Evolutionary conservation across 768 basidiomycete species (phyloP).

Genomic region (Russula abietina): DNA sequence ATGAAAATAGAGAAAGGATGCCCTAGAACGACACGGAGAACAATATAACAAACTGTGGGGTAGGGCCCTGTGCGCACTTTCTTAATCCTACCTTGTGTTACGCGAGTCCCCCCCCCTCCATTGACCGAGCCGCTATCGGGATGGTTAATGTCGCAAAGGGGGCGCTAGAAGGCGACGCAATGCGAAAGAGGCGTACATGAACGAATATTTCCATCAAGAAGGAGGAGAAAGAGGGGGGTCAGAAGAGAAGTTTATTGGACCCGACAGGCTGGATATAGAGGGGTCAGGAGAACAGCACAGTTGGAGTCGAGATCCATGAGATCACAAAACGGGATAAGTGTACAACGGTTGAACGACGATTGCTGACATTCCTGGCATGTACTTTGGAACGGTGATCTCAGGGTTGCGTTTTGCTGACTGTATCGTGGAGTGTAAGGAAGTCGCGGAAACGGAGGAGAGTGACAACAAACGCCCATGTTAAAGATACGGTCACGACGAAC

Average conservation of each 20-base stretch:
- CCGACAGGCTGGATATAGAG: constrained; percentile 22
- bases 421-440: constrained; percentile 20
- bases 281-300: constrained; percentile 19
- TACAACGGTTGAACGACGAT: constrained; percentile 7
- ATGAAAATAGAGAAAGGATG: constrained; percentile 8
- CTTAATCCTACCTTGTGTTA: not conserved
- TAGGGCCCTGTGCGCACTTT: not conserved
- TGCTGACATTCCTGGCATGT: constrained; percentile 11
- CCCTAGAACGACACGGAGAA: constrained; percentile 15
- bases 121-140: constrained; percentile 16
- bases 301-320: constrained; percentile 18
- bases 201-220: constrained; percentile 26
- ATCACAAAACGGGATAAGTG: constrained; percentile 19
- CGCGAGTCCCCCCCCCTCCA: constrained; percentile 4
- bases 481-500: constrained; percentile 23
- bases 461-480: constrained; percentile 18
- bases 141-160: constrained; percentile 16
- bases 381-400: constrained; percentile 21
- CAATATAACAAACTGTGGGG: constrained; percentile 17
- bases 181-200: constrained; percentile 24
- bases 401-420: constrained; percentile 22
- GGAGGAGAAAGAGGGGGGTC: constrained; percentile 22
- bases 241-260: constrained; percentile 24
- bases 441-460: constrained; percentile 19
- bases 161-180: constrained; percentile 19